Conservation (phyloP, 768 basidiomycete species). For the Auricularia auricula-judae region DNA sequence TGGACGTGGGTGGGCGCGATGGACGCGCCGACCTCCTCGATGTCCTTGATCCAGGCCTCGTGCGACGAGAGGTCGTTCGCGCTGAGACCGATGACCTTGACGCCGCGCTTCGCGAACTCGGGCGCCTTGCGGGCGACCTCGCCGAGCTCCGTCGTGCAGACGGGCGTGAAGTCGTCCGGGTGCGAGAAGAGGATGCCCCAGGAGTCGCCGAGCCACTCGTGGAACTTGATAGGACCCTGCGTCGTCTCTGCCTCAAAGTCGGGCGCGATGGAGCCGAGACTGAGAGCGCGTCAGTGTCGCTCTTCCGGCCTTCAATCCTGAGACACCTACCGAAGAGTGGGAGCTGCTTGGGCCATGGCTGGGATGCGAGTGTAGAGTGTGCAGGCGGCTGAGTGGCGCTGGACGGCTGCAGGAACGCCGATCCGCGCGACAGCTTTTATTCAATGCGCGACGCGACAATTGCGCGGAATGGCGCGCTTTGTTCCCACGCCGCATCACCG, state of each 20-base stretch:
- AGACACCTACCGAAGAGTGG: background rate
- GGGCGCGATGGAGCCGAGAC: conserved; percentile 81
- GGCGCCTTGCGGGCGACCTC: conserved; percentile 81
- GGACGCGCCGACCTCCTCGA: conserved; percentile 68
- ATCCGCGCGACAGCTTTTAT: too few species aligned
- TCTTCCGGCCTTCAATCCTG: background rate
- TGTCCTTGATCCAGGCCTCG: conserved; percentile 80
- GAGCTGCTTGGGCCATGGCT: background rate
- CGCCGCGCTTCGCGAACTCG: conserved; percentile 79
- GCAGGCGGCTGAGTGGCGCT: background rate
- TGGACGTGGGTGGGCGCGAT: conserved; percentile 60
- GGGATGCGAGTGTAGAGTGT: background rate
- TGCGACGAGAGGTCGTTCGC: conserved; percentile 85
- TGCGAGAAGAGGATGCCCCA: conserved; percentile 89
- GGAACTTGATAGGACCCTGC: conserved; percentile 60
- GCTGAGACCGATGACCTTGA: conserved; percentile 89
- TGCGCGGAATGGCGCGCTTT: too few species aligned
- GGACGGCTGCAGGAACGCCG: too few species aligned
- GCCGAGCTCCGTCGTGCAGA: conserved; percentile 95
- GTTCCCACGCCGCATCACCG: too few species aligned
- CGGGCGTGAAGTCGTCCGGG: conserved; percentile 86
- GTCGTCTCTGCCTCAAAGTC: conserved; percentile 91
- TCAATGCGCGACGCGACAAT: too few species aligned
- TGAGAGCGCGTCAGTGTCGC: background rate
- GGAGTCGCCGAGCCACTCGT: conserved; percentile 72